Conservation (phyloP, 306 rosid genomes). For the Begonia peltatifolia region DNA sequence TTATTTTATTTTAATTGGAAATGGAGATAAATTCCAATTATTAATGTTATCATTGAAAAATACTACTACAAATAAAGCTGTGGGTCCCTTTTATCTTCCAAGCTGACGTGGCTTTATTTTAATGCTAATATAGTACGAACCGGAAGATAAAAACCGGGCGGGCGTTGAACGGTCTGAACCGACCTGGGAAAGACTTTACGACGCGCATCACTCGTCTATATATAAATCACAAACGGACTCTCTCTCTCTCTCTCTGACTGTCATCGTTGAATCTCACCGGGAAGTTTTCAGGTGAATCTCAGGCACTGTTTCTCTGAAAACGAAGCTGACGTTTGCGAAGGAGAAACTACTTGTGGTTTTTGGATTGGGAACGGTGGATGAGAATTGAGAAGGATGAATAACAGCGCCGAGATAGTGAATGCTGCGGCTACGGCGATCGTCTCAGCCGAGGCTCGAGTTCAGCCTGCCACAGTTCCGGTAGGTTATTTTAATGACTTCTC, state of each 20-base stretch:
- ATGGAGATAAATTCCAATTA: no score
- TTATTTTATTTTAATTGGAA: neutral
- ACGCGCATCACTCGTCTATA: neutral
- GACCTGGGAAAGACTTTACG: neutral
- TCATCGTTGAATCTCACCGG: no score
- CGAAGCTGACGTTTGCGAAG: conserved; percentile 3
- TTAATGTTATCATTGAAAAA: neutral
- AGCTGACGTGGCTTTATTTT: conserved; percentile 20
- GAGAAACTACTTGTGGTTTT: neutral
- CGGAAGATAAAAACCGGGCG: conserved; percentile 25
- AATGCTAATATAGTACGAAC: conserved; percentile 16
- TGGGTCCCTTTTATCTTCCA: conserved; percentile 27
- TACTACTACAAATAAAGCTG: conserved; percentile 10
- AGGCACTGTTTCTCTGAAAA: neutral
- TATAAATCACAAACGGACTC: neutral
- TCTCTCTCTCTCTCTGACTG: neutral
- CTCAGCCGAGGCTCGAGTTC: conserved; percentile 76
- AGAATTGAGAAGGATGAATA: conserved; percentile 40
- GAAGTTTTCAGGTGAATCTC: neutral
- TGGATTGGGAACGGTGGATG: conserved; percentile 3
- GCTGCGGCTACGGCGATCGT: conserved; percentile 94
- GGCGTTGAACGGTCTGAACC: conserved; percentile 5
- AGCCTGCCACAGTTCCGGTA: conserved; percentile 55
- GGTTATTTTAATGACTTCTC: conserved; percentile 2
- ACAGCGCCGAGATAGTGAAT: conserved; percentile 75